A percentile compares a stretch with the other conserved stretches of the same genome.
Conservation (phyloP, 1,284 basidiomycete genomes). For the Apiotrichum domesticum region DNA sequence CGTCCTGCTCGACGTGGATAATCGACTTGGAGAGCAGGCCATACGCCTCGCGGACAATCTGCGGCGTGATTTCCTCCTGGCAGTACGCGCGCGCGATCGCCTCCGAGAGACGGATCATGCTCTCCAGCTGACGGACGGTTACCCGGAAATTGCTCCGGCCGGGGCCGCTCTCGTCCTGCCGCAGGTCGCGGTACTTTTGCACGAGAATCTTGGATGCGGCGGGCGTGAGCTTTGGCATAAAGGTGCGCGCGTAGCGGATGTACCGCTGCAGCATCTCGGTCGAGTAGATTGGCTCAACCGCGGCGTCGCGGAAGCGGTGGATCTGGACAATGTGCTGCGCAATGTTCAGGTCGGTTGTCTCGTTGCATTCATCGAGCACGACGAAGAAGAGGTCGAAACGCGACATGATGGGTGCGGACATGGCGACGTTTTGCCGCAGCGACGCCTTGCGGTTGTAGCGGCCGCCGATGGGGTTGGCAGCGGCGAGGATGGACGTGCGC, state of each 20-base stretch:
- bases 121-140: slow-evolving; percentile 94
- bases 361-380: slow-evolving; percentile 95
- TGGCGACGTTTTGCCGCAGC: slow-evolving; percentile 89
- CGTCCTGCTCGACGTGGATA: slow-evolving; percentile 98
- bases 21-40: slow-evolving; percentile 91
- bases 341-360: slow-evolving; percentile 84
- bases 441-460: slow-evolving; percentile 94
- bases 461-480: slow-evolving; percentile 94
- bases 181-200: slow-evolving; percentile 86
- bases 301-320: slow-evolving; percentile 89
- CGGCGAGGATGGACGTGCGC: slow-evolving; percentile 93
- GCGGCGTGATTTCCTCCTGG: slow-evolving; percentile 82
- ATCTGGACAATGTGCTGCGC: slow-evolving; percentile 97
- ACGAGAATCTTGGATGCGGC: slow-evolving; percentile 90
- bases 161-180: slow-evolving; percentile 86
- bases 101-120: slow-evolving; percentile 95
- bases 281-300: slow-evolving; percentile 92
- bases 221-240: slow-evolving; percentile 92
- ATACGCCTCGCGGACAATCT: slow-evolving; percentile 93
- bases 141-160: slow-evolving; percentile 93
- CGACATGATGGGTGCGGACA: slow-evolving; percentile 99
- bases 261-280: slow-evolving; percentile 95
- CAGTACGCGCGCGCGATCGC: slow-evolving; percentile 97
- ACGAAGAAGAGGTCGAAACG: slow-evolving; percentile 99
- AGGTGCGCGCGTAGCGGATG: slow-evolving; percentile 93